Percentiles rank a stretch among this genome's conserved stretches.
These are phyloP conservation scores for Leptomonas seymouri DNA, from an alignment of 208 protist species.

Conservation along the genomic window DNA sequence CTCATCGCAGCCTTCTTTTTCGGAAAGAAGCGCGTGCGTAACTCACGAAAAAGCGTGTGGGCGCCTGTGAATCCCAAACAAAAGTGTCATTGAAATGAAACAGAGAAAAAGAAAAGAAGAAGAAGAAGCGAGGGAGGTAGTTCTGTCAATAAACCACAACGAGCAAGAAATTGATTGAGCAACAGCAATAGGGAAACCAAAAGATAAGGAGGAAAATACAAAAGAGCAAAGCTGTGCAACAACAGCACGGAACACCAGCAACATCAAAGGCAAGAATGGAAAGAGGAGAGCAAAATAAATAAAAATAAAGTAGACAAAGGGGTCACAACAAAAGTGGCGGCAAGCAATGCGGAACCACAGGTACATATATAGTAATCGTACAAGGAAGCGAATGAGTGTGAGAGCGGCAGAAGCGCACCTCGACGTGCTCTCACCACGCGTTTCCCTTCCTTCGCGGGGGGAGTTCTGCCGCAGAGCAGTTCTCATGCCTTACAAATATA, in stretches of 20 bases:
- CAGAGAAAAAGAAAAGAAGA: conserved; percentile 5
- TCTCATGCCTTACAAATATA: not conserved
- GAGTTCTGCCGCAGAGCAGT: no score
- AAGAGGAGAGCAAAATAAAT: conserved; percentile 19
- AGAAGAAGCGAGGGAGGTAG: conserved; percentile 9
- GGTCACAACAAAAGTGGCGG: not conserved
- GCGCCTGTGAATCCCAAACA: no score
- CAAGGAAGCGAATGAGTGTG: not conserved
- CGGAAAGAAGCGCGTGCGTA: no score
- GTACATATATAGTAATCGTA: conserved; percentile 3
- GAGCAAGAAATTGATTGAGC: not conserved
- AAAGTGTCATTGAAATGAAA: not conserved
- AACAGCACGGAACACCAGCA: not conserved
- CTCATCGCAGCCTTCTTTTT: no score
- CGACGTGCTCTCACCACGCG: not conserved
- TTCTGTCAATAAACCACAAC: not conserved
- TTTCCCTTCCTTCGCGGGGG: not conserved
- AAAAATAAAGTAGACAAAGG: conserved; percentile 4
- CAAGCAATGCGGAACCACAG: not conserved
- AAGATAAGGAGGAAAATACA: not conserved
- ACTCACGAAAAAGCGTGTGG: no score
- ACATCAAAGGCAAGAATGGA: not conserved
- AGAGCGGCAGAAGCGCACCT: not conserved
- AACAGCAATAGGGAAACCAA: not conserved
- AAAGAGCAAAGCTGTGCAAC: not conserved